Evolutionary conservation across 257 asterid species (phyloP).

Genomic region (Datura wrightii): DNA sequence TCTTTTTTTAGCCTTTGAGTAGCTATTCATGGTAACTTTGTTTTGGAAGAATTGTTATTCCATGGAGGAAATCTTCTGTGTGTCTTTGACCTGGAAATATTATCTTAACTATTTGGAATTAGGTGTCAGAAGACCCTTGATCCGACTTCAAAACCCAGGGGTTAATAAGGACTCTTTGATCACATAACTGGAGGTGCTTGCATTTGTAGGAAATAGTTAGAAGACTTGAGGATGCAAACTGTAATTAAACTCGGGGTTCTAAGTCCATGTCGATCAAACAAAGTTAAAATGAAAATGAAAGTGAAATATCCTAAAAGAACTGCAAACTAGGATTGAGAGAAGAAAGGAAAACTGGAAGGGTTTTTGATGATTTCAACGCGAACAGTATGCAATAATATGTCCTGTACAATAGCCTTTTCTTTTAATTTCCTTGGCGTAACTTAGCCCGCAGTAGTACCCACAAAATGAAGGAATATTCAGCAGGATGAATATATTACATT

Average conservation of each 20-base stretch:
- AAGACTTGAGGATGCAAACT: neutral
- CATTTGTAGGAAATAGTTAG: neutral
- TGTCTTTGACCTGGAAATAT: neutral
- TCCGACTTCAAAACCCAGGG: neutral
- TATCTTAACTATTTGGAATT: neutral
- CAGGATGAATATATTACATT: neutral
- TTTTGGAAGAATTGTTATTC: neutral
- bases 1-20: neutral
- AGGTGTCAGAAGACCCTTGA: neutral
- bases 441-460: neutral
- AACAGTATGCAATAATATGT: neutral
- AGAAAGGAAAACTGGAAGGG: neutral
- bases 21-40: neutral
- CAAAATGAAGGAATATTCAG: neutral
- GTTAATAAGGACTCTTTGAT: neutral
- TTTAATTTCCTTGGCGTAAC: no score
- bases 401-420: neutral
- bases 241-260: neutral
- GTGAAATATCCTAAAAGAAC: neutral
- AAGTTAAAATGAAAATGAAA: neutral
- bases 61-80: neutral
- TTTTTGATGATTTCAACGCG: neutral
- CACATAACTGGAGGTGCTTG: neutral
- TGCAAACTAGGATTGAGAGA: neutral
- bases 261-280: neutral